Base-by-base conservation (phyloP, 2,329 filamentous ascomycete species). In the Epichloe aotearoae region DNA sequence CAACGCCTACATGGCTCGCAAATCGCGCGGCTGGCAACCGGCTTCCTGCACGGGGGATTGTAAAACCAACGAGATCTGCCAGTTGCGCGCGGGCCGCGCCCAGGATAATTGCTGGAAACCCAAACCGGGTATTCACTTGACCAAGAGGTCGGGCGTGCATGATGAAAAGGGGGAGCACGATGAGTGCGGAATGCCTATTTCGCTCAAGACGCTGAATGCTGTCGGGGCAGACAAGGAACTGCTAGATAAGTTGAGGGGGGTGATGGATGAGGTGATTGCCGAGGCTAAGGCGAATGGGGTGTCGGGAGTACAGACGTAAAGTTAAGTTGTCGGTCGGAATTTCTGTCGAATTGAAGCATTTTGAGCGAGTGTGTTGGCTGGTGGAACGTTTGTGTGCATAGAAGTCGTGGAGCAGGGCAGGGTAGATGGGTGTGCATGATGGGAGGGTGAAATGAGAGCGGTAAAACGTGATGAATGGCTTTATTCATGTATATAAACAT, bases 81-180 rank as follows among this genome's bases (percentile, higher is more conserved):
- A 71, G 55, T 57, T 80, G 30, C 67, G 76, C n/a, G 74, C 71
- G 1, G 74, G 66, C 8, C 67, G 77, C 43, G 67, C 72, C 26
- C 69, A 79, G 62, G 69, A 76, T 57, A 77, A 76, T 58, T 79
- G 77, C 60, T 64, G 64, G 36, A 59, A 59, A 33, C 64, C 68
- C 1, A 61, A 62, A 3, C 55, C 64, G 1, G 68, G 66, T 34
- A 51, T 70, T 17, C 61, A 64, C 47, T 58, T 66, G 36, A 53
- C 57, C 10, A 72, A 67, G 59, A 54, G 62, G 37, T 50, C 54
- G 17, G 42, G 33, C 17, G 43, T 38, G 5, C 46, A 15, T 14
- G 36, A 55, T 5, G 55, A 57, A 44, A 51, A 57, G 42, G 52
- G 50, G 3, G 53, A 56, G 42, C 50, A 57, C 37, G 59, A 64